Evolutionary conservation across 495 filamentous ascomycete genomes (phyloP).

Genomic region (Cladorrhinum samala): DNA sequence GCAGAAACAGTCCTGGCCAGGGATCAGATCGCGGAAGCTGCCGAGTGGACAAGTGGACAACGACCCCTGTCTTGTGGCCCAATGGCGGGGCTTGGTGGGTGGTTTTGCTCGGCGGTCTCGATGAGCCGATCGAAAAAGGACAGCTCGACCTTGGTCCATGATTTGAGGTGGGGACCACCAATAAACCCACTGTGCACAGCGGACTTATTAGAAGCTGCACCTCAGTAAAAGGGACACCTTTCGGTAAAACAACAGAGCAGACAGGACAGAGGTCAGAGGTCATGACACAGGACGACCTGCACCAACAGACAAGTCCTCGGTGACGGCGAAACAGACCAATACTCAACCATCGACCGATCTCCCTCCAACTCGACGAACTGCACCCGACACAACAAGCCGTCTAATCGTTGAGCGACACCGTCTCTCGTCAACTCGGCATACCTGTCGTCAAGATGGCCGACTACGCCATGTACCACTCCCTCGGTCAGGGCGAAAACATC

Average conservation of each 20-base stretch:
- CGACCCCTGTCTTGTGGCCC: slow-evolving; percentile 10
- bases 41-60: slow-evolving; percentile 1
- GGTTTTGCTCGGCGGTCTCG: neutral
- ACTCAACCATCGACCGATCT: no score
- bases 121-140: slow-evolving; percentile 21
- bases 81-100: neutral
- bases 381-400: no score
- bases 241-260: neutral
- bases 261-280: neutral
- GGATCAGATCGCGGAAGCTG: slow-evolving; percentile 4
- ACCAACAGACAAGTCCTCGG: slow-evolving; percentile 14
- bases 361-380: no score
- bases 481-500: slow-evolving; percentile 54
- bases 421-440: no score
- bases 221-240: no score
- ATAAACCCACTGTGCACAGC: neutral
- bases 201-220: no score
- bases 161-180: slow-evolving; percentile 1
- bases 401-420: slow-evolving; percentile 1
- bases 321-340: slow-evolving; percentile 16
- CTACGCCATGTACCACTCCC: slow-evolving; percentile 69
- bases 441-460: slow-evolving; percentile 58
- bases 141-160: slow-evolving; percentile 16
- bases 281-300: slow-evolving; percentile 11
- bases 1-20: slow-evolving; percentile 3